Evolutionary conservation across 306 rosid genomes (phyloP).

Genomic region (Trifolium repens): DNA sequence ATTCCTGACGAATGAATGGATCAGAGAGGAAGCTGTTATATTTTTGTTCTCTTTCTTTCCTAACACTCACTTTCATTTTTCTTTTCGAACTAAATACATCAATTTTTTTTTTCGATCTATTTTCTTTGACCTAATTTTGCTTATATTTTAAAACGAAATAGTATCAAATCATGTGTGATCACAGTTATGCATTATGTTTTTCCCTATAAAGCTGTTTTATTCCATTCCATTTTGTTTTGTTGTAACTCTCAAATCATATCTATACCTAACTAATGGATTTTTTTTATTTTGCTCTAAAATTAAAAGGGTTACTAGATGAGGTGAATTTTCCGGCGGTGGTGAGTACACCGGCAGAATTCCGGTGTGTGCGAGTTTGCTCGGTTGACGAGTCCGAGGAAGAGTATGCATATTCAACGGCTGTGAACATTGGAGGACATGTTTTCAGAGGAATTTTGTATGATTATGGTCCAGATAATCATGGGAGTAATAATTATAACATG

Average conservation of each 20-base stretch:
- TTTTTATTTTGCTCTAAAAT: neutral
- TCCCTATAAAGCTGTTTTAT: neutral
- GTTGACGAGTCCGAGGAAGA: conserved; percentile 78
- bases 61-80: neutral
- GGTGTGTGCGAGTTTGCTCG: conserved; percentile 77
- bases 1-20: conserved; percentile 51
- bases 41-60: neutral
- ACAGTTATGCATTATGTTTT: neutral
- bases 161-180: neutral
- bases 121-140: too few species aligned
- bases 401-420: conserved; percentile 89
- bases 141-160: too few species aligned
- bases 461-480: conserved; percentile 64
- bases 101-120: too few species aligned
- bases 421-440: conserved; percentile 88
- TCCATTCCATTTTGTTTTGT: neutral
- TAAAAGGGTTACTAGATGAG: conserved; percentile 69
- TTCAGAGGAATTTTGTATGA: conserved; percentile 88
- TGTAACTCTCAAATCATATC: too few species aligned
- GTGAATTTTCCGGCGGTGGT: conserved; percentile 74
- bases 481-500: conserved; percentile 33
- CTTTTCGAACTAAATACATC: too few species aligned
- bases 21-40: conserved; percentile 42
- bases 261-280: neutral
- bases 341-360: conserved; percentile 70